Base-by-base conservation (phyloP, 371 early-diverging fungal species). In the Syncephalastrum racemosum region DNA sequence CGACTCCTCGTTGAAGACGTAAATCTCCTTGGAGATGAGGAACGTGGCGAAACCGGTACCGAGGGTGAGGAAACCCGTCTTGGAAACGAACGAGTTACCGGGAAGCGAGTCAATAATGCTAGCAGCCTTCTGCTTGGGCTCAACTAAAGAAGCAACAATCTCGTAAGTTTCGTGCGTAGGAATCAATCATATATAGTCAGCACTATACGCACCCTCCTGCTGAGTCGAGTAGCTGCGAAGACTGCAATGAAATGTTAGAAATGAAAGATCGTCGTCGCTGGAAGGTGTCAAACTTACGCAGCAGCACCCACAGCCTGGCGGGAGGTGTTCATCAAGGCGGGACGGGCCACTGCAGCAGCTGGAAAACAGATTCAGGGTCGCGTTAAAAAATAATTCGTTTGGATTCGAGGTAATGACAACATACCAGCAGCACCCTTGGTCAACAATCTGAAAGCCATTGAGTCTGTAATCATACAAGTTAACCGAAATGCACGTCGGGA, bases 21-120 rank as follows among this genome's bases (percentile, higher is more conserved):
- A 97, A 79, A 97, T 90, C 76, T 96, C 98, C 87, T 97, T 96
- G 59, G 95, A 91, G 71, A 97, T 86, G 58, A 91, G 76, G 79
- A 84, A 91, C 44, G 96, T 92, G 45, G 95, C 89, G 56, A 92
- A 73, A 63, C 94, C 92, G 36, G 94, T 85, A 50, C 87, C 80
- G 42, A 91, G 77, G 58, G 94, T 90, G 65, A 95, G 82, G 67
- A 88, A 92, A 54, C 90, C 89, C 40, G 96, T 89, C 85, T 97
- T 95, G 71, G 92, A 84, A 53, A 90, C 84, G 54, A 93, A 67
- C 53, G 84, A 86, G 75, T 91, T 87, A 25, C 96, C 96, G 53
- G 98, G 98, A 64, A 96, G 88, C 27, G 89, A 73, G 66, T 93
- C 89, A 71, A 97, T 90, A 66, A 96, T 85, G 80, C 91, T 88